Evolutionary conservation across 805 yeast genomes (phyloP).

Genomic region (Suhomyces xylopsoci): DNA sequence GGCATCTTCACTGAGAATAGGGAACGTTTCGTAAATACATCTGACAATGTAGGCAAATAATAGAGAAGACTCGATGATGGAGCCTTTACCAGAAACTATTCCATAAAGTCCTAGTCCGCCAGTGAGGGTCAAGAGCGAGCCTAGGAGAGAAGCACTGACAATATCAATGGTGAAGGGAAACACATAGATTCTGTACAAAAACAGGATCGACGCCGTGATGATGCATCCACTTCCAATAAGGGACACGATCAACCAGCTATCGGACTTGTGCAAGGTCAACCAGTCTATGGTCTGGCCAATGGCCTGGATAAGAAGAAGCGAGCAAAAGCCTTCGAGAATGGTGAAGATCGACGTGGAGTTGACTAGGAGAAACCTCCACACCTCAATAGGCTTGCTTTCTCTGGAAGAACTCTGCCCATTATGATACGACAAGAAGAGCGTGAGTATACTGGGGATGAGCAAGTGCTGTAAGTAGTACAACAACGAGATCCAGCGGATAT

Average conservation of each 20-base stretch:
- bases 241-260: slow-evolving; percentile 74
- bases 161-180: slow-evolving; percentile 69
- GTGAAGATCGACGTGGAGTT: slow-evolving; percentile 90
- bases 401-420: slow-evolving; percentile 14
- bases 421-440: slow-evolving; percentile 61
- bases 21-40: slow-evolving; percentile 89
- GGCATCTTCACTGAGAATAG: slow-evolving; percentile 66
- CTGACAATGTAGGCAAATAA: slow-evolving; percentile 89
- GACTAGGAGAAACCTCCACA: slow-evolving; percentile 70
- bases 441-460: slow-evolving; percentile 75
- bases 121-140: slow-evolving; percentile 77
- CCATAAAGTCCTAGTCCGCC: slow-evolving; percentile 77
- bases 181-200: slow-evolving; percentile 78
- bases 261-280: slow-evolving; percentile 60
- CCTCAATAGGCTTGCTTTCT: slow-evolving; percentile 33
- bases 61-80: slow-evolving; percentile 86
- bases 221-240: slow-evolving; percentile 70
- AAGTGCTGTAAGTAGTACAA: slow-evolving; percentile 81
- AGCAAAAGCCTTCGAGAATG: slow-evolving; percentile 87
- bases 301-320: slow-evolving; percentile 87
- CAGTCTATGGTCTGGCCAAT: slow-evolving; percentile 79
- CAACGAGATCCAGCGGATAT: slow-evolving; percentile 44
- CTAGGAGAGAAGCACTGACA: slow-evolving; percentile 77
- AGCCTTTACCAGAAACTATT: slow-evolving; percentile 75
- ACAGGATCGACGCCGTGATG: slow-evolving; percentile 72